Percentiles rank a stretch among this genome's conserved stretches.
Evolutionary conservation across 352 stramenopile genomes (phyloP).

Genomic region (Pythium rishiriense): DNA sequence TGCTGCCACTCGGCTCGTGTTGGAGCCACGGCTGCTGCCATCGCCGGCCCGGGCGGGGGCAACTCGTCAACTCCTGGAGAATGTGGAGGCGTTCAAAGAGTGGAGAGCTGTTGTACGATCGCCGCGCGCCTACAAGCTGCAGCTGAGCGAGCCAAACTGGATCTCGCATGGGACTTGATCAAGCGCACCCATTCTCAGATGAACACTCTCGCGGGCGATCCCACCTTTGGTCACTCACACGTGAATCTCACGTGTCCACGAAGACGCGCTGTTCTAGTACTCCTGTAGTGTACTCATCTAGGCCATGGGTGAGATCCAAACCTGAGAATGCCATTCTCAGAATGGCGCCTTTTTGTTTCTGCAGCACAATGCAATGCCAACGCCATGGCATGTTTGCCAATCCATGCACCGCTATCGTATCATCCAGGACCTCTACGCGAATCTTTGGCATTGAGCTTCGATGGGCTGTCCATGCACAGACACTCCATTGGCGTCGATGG

Average conservation of each 20-base stretch:
- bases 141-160: not conserved
- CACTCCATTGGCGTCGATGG: not conserved
- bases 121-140: too few relatives aligned
- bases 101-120: too few relatives aligned
- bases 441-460: not conserved
- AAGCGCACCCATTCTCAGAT: not conserved
- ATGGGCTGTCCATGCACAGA: not conserved
- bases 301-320: not conserved
- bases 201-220: not conserved
- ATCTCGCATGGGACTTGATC: not conserved
- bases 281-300: not conserved
- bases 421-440: not conserved
- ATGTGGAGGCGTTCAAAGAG: too few relatives aligned
- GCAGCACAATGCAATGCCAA: not conserved
- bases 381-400: conserved; percentile 1
- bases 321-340: not conserved
- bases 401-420: too few relatives aligned
- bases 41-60: too few relatives aligned
- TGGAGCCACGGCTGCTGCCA: too few relatives aligned
- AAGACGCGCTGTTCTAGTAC: not conserved
- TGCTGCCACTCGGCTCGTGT: too few relatives aligned
- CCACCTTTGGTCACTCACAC: too few relatives aligned
- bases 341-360: conserved; percentile 6
- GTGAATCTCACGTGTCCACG: not conserved
- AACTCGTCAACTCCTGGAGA: not conserved